Conservation (phyloP, 768 basidiomycete species). For the Amyloporia xantha region DNA sequence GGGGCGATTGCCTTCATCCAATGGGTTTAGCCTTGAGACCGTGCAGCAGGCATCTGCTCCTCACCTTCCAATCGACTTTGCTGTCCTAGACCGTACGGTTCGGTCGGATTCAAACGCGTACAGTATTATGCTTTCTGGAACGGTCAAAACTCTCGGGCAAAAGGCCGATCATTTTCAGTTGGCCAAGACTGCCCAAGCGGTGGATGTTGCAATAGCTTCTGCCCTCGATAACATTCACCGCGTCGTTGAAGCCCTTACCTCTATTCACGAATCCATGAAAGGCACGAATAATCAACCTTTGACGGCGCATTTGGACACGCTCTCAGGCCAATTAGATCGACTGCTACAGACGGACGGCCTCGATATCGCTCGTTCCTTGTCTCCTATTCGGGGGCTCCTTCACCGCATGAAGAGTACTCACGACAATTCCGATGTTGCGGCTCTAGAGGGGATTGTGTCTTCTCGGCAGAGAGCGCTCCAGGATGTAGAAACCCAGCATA, state of each 20-base stretch:
- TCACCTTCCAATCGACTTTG: conserved; percentile 50
- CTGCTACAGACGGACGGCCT: conserved; percentile 29
- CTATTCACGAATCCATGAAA: conserved; percentile 31
- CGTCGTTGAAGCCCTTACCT: conserved; percentile 29
- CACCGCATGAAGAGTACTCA: conserved; percentile 47
- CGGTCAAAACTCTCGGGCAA: conserved; percentile 41
- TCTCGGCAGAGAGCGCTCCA: conserved; percentile 45
- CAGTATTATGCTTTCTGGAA: conserved; percentile 55
- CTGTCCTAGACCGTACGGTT: conserved; percentile 56
- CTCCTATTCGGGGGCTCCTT: conserved; percentile 48
- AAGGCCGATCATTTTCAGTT: conserved; percentile 44
- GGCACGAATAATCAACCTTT: conserved; percentile 23
- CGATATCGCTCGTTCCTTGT: conserved; percentile 40
- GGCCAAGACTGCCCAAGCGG: conserved; percentile 45
- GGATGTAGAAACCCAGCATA: conserved; percentile 42
- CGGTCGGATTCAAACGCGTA: conserved; percentile 66
- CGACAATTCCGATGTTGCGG: conserved; percentile 33
- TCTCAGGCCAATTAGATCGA: conserved; percentile 32
- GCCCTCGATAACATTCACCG: conserved; percentile 32
- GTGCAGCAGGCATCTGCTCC: conserved; percentile 26
- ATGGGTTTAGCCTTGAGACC: conserved; percentile 31
- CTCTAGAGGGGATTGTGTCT: conserved; percentile 42
- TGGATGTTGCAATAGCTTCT: conserved; percentile 38
- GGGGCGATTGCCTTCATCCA: conserved; percentile 28
- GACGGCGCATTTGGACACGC: conserved; percentile 28